Evolutionary conservation across 345 rosid genomes (phyloP).

Genomic region (Aquilaria malaccensis): DNA sequence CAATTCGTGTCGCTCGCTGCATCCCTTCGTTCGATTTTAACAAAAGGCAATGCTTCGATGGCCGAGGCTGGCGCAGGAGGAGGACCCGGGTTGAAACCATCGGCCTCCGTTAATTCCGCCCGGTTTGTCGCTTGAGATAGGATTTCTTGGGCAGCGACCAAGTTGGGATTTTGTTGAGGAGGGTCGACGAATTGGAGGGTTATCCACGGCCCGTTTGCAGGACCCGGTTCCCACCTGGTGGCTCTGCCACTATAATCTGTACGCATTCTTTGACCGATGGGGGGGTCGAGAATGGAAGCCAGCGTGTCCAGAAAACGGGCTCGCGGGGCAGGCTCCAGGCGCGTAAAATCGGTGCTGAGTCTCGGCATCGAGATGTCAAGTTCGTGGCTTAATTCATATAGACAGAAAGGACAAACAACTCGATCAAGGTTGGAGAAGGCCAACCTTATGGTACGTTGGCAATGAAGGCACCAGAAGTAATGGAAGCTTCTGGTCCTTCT

Average conservation of each 20-base stretch:
- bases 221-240: constrained; percentile 31
- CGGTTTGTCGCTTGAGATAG: not conserved
- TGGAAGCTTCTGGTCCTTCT: constrained; percentile 59
- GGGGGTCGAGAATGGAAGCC: constrained; percentile 19
- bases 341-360: constrained; percentile 10
- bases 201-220: constrained; percentile 40
- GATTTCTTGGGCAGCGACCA: not conserved
- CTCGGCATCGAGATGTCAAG: constrained; percentile 39
- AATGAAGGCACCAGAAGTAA: constrained; percentile 60
- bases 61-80: constrained; percentile 36
- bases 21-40: constrained; percentile 26
- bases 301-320: constrained; percentile 16
- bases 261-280: not conserved
- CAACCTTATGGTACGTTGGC: constrained; percentile 46
- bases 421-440: constrained; percentile 26
- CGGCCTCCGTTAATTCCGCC: not conserved
- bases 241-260: constrained; percentile 7
- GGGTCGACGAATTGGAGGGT: constrained; percentile 38
- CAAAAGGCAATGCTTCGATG: constrained; percentile 42
- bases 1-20: constrained; percentile 33
- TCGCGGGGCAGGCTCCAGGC: constrained; percentile 8
- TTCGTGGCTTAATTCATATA: constrained; percentile 31
- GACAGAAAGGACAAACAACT: constrained; percentile 51
- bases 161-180: not conserved
- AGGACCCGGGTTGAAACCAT: constrained; percentile 28